Base-by-base conservation (phyloP, 495 filamentous ascomycete species). In the Penicillium pancosmium region DNA sequence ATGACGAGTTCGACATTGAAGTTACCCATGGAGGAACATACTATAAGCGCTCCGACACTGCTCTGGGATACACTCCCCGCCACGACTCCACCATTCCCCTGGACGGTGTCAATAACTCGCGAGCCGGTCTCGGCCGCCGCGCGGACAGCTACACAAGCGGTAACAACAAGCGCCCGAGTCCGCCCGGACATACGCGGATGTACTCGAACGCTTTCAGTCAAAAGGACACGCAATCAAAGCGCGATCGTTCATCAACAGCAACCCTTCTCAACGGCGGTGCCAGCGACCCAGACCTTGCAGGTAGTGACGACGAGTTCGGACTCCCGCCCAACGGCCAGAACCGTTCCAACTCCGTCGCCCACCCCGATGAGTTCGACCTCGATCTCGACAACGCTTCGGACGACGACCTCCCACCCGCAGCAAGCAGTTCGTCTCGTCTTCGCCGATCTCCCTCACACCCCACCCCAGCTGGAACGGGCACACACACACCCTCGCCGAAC, bases 1-100 rank as follows among this genome's bases (percentile, higher is more conserved):
- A 98, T 68, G 94, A 98, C 70, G 94, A 98, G 68, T 98, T 98
- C 63, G 94, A 98, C 68, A 98, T 97, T 55, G 94, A 98, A 70
- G 85, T 90, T 40, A 84, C 91, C 55, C 77, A 82, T 31, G 86
- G 86, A 19, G 88, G 86, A 7, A 87, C 88, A 8, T 94, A 90
- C 69, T 89, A 90, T 71, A 93, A 93, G 72, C 84, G 82, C 59
- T 84, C 85, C 57, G 87, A 81, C 40, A 84, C 82, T 38, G 90
- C 81, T 7, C 78, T 92, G 41, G 93, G 91, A 33, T 89, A 91
- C 62, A 87, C 77, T 16, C 89, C 93, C n/a, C 85, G 80, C 58
- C 73, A 73, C 62, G 82, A 81, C 48, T 80, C 81, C 15, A 80
- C 78, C 34, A 71, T 88, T 47, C 79, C 84, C 7, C 76, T 89